These are phyloP conservation scores for Mucor saturninus DNA, from an alignment of 371 early-diverging fungal genomes.

Conservation along the genomic window DNA sequence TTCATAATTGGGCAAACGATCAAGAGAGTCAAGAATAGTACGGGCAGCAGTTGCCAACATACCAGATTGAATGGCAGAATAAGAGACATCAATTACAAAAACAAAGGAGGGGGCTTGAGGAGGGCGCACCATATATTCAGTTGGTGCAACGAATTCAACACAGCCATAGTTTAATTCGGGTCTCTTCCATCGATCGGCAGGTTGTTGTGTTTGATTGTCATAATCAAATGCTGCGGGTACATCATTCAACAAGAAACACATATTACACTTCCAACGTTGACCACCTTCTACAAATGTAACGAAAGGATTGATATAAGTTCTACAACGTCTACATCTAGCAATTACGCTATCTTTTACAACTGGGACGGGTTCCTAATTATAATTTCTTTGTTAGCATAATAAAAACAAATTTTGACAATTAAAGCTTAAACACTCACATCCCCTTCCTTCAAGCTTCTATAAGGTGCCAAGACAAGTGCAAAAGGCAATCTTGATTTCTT, in stretches of 20 bases:
- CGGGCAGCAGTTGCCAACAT: constrained; percentile 77
- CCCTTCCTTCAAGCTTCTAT: constrained; percentile 59
- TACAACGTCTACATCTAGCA: constrained; percentile 93
- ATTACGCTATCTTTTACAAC: constrained; percentile 84
- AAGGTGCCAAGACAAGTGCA: constrained; percentile 89
- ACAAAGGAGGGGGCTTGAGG: constrained; percentile 94
- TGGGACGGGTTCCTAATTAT: constrained; percentile 72
- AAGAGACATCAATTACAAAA: constrained; percentile 94
- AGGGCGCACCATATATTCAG: constrained; percentile 70
- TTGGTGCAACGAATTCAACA: constrained; percentile 93
- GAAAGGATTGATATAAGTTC: constrained; percentile 96
- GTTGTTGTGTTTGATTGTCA: constrained; percentile 80
- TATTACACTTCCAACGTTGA: constrained; percentile 94
- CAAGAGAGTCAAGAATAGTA: constrained; percentile 83
- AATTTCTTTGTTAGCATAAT: too few relatives aligned
- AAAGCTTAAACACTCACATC: constrained; percentile 43
- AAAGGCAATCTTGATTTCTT: constrained; percentile 88
- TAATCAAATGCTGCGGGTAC: constrained; percentile 91
- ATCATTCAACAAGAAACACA: constrained; percentile 92
- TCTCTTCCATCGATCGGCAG: constrained; percentile 84
- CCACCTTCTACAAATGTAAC: constrained; percentile 93
- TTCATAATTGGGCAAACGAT: constrained; percentile 88
- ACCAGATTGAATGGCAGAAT: constrained; percentile 80
- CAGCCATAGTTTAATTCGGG: constrained; percentile 88
- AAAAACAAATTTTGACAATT: not conserved